Percentiles rank a stretch among this genome's conserved stretches.
These are phyloP conservation scores for Colletotrichum somersetense DNA, from an alignment of 2,329 filamentous ascomycete genomes.

Conservation along the genomic window DNA sequence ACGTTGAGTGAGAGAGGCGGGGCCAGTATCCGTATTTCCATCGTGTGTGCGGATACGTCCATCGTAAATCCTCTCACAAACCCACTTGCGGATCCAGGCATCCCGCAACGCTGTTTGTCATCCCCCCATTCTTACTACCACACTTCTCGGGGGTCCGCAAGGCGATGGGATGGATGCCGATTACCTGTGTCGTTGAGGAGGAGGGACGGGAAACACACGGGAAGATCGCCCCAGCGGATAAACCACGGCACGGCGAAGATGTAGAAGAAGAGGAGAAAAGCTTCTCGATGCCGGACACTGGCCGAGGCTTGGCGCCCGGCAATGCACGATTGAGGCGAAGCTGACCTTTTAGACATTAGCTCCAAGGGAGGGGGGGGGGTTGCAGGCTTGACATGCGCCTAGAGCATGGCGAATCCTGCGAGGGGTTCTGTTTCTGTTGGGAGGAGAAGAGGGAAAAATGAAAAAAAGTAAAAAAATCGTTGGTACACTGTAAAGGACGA, in stretches of 20 bases:
- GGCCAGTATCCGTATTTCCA: too few species aligned
- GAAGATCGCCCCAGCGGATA: background rate
- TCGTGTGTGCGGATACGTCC: background rate
- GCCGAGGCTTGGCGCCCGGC: slow-evolving; percentile 29
- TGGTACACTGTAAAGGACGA: background rate
- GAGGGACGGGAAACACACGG: too few species aligned
- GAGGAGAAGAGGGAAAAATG: background rate
- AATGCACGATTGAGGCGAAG: slow-evolving; percentile 33
- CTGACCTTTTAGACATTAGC: background rate
- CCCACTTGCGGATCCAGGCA: background rate
- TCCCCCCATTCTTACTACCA: too few species aligned
- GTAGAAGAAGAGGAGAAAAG: background rate
- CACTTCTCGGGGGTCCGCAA: background rate
- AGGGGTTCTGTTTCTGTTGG: background rate
- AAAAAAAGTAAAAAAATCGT: background rate
- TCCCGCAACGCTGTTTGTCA: too few species aligned
- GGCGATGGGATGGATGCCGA: background rate
- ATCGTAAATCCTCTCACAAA: background rate
- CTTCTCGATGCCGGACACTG: slow-evolving; percentile 29
- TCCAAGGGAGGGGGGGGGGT: background rate
- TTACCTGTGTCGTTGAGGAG: too few species aligned
- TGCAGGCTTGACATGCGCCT: slow-evolving; percentile 17
- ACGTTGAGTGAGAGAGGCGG: background rate
- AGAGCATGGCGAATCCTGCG: slow-evolving; percentile 7
- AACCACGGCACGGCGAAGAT: slow-evolving; percentile 20